Conservation (phyloP, 2,329 filamentous ascomycete genomes). For the Teratosphaeriaceae sp. region DNA sequence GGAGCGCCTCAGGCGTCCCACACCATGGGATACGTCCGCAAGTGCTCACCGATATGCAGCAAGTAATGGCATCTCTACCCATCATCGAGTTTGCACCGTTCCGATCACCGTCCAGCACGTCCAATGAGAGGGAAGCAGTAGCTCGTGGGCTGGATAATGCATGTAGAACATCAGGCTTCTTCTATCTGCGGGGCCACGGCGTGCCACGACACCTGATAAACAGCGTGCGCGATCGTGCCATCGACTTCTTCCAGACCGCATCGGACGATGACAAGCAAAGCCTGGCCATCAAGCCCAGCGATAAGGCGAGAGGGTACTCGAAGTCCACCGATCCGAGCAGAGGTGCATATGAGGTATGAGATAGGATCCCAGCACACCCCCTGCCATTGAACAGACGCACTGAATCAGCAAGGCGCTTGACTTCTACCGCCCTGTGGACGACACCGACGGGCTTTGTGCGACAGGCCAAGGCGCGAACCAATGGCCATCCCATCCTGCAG, state of each 20-base stretch:
- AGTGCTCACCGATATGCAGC: too few relatives aligned
- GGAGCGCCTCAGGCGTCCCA: too few relatives aligned
- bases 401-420: background rate
- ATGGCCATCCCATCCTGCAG: background rate
- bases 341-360: slow-evolving; percentile 1
- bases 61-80: background rate
- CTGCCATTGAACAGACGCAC: too few relatives aligned
- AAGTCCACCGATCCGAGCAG: background rate
- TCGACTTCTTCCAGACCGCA: slow-evolving; percentile 1
- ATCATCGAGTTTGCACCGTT: background rate
- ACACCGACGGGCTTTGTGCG: background rate
- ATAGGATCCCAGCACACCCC: too few relatives aligned
- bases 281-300: background rate
- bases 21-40: too few relatives aligned
- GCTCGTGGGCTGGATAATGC: background rate
- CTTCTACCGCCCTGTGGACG: slow-evolving; percentile 1
- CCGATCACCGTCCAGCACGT: background rate
- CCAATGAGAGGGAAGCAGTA: background rate
- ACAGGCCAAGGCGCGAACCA: slow-evolving; percentile 1
- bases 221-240: background rate
- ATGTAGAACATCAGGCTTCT: slow-evolving; percentile 1
- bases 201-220: background rate
- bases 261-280: background rate
- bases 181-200: slow-evolving; percentile 1
- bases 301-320: slow-evolving; percentile 1